phyloP scores from a whole-genome alignment of 2,329 filamentous ascomycete species.

The Aspergillus sp. region DNA sequence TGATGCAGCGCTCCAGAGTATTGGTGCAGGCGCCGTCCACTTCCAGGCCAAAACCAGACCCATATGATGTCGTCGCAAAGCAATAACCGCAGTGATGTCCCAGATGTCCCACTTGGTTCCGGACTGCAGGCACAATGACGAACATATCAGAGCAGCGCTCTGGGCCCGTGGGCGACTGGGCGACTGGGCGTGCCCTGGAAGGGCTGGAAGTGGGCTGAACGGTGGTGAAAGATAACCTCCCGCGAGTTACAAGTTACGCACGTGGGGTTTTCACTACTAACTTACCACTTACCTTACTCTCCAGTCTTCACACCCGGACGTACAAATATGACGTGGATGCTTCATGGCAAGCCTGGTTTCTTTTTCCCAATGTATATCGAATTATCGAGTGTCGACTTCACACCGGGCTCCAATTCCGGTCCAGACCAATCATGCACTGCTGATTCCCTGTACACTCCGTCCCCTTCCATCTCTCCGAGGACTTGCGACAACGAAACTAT shows the following conservation, averaged over 20 bases:
- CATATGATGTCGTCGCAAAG: background rate
- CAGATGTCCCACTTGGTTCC: constrained; percentile 11
- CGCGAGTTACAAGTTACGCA: constrained; percentile 12
- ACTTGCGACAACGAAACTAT: background rate
- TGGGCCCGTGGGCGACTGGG: constrained; percentile 12
- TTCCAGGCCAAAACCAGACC: background rate
- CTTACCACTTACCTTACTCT: background rate
- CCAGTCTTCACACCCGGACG: background rate
- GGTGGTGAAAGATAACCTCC: constrained; percentile 9
- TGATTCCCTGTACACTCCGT: background rate
- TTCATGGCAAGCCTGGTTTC: background rate
- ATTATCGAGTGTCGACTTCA: background rate
- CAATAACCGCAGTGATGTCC: background rate
- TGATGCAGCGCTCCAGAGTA: background rate
- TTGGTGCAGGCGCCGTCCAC: background rate
- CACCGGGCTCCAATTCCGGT: constrained; percentile 5
- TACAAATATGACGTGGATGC: constrained; percentile 3
- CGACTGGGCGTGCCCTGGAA: background rate
- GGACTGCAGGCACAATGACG: constrained; percentile 3
- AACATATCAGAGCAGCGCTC: constrained; percentile 16
- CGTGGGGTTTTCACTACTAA: constrained; percentile 13
- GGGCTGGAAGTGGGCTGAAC: background rate
- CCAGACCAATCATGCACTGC: background rate
- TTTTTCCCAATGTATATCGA: background rate
- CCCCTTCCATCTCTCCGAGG: background rate